These are phyloP conservation scores for Sequoiadendron giganteum DNA, from an alignment of 75 land plant genomes.

Conservation along the genomic window DNA sequence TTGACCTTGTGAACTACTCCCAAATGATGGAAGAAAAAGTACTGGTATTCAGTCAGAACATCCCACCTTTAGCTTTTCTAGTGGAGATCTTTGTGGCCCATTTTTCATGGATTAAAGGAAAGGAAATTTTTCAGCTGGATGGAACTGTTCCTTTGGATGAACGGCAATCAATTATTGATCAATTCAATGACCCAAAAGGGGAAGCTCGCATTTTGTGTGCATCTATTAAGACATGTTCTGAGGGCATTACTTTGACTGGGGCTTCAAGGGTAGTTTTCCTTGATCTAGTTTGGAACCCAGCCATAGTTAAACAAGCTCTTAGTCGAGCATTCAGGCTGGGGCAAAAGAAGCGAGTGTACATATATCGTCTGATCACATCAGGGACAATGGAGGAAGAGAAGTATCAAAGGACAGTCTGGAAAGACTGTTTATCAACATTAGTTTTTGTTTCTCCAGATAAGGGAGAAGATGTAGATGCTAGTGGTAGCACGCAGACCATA, in stretches of 20 bases:
- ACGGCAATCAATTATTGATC: constrained; percentile 46
- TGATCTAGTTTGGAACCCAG: constrained; percentile 87
- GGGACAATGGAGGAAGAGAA: constrained; percentile 57
- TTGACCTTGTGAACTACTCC: constrained; percentile 44
- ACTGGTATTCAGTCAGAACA: constrained; percentile 67
- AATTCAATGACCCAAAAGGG: constrained; percentile 50
- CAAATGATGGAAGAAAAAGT: constrained; percentile 56
- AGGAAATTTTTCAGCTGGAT: constrained; percentile 62
- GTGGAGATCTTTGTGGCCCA: constrained; percentile 28
- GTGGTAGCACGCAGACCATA: not conserved
- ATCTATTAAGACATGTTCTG: constrained; percentile 76
- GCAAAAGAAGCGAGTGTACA: constrained; percentile 65
- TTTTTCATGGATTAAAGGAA: constrained; percentile 61
- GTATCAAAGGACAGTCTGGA: constrained; percentile 45
- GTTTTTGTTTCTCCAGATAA: constrained; percentile 42
- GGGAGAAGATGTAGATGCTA: not conserved
- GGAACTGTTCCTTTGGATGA: constrained; percentile 40
- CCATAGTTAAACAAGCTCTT: constrained; percentile 77
- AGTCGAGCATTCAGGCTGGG: constrained; percentile 84
- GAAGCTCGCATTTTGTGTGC: constrained; percentile 61
- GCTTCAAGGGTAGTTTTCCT: constrained; percentile 87
- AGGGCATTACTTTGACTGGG: constrained; percentile 79
- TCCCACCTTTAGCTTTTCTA: constrained; percentile 52
- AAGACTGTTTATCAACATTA: constrained; percentile 53
- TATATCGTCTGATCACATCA: constrained; percentile 62